Percentiles rank a stretch among this genome's conserved stretches.
These are phyloP conservation scores for Neurospora sp. DNA, from an alignment of 2,329 filamentous ascomycete species.

Conservation along the genomic window DNA sequence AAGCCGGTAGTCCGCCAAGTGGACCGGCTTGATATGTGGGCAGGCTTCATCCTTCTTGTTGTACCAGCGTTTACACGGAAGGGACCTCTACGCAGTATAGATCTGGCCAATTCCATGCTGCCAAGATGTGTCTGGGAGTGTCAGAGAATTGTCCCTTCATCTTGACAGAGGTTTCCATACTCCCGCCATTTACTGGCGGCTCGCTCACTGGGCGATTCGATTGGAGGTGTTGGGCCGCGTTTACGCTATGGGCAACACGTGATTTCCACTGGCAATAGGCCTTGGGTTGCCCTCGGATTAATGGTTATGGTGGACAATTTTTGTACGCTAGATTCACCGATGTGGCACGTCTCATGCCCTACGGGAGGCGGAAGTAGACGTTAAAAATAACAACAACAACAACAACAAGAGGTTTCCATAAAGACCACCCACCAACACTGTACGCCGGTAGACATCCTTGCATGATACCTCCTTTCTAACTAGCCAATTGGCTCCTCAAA, in stretches of 20 bases:
- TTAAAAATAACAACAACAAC: too few species aligned
- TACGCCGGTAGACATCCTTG: not conserved
- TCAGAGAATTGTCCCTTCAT: not conserved
- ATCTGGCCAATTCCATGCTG: not conserved
- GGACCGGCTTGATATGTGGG: not conserved
- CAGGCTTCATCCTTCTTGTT: not conserved
- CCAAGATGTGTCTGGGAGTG: not conserved
- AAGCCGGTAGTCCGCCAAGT: not conserved
- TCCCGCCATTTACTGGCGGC: too few species aligned
- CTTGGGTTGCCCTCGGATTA: too few species aligned
- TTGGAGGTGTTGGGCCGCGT: too few species aligned
- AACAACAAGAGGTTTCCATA: not conserved
- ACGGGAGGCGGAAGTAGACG: too few species aligned
- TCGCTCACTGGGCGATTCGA: too few species aligned
- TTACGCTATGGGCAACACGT: too few species aligned
- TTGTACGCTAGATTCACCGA: too few species aligned
- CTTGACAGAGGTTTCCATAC: not conserved
- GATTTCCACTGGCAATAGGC: too few species aligned
- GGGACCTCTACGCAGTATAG: not conserved
- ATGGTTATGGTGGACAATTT: too few species aligned
- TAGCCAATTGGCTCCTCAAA: not conserved
- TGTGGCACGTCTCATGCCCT: too few species aligned
- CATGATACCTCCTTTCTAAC: not conserved
- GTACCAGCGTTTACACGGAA: not conserved
- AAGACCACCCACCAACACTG: not conserved